Conservation (phyloP, 495 filamentous ascomycete species). For the Hypoxylon lenormandii region DNA sequence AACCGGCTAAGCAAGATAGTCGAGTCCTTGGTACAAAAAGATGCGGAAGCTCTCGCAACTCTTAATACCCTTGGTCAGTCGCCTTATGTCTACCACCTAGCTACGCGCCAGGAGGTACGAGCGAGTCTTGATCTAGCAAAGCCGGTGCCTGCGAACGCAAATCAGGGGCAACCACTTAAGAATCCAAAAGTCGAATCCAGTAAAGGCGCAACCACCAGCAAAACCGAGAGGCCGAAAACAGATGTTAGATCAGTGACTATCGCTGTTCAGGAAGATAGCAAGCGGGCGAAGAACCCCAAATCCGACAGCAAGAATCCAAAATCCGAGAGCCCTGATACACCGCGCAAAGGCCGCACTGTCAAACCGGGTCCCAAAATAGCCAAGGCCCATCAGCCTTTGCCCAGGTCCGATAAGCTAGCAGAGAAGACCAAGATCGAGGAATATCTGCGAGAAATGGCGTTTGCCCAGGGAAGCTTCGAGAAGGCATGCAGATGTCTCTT, state of each 20-base stretch:
- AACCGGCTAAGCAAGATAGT: constrained; percentile 10
- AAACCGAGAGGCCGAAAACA: constrained; percentile 4
- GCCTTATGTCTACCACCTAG: constrained; percentile 22
- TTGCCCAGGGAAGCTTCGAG: constrained; percentile 27
- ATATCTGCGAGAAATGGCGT: constrained; percentile 29
- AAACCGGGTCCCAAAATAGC: constrained; percentile 20
- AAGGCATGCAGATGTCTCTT: constrained; percentile 26
- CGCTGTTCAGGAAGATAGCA: neutral
- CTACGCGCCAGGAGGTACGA: constrained; percentile 13
- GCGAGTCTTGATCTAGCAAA: constrained; percentile 14
- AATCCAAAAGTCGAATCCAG: constrained; percentile 11
- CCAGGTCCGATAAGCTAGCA: constrained; percentile 14
- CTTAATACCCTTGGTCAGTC: constrained; percentile 26
- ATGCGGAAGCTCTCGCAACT: constrained; percentile 24
- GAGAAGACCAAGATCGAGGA: constrained; percentile 23
- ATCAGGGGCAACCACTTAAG: constrained; percentile 7
- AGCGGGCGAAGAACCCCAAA: constrained; percentile 14
- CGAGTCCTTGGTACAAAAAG: constrained; percentile 23
- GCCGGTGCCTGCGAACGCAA: neutral
- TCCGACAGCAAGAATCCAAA: constrained; percentile 15
- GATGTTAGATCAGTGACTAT: neutral
- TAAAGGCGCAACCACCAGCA: neutral
- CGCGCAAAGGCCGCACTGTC: constrained; percentile 6
- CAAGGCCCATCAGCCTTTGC: constrained; percentile 20
- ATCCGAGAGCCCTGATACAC: constrained; percentile 4